These are phyloP conservation scores for Cicer cuneatum DNA, from an alignment of 306 rosid genomes.

Conservation along the genomic window DNA sequence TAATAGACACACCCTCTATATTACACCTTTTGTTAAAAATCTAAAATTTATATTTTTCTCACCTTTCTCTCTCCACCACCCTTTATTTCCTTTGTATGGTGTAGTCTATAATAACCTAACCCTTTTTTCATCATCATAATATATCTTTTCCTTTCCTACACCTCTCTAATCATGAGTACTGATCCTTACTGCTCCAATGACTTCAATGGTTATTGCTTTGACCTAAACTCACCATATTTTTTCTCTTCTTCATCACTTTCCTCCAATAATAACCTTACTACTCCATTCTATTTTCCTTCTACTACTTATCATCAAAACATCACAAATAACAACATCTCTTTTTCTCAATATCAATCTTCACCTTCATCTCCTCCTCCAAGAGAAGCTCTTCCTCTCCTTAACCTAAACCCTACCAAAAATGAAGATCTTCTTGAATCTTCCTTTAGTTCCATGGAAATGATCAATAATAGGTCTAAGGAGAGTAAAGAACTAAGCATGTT, in stretches of 20 bases:
- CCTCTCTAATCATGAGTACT: slow-evolving; percentile 60
- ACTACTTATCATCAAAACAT: slow-evolving; percentile 30
- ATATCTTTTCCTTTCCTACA: slow-evolving; percentile 12
- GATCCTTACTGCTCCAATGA: slow-evolving; percentile 61
- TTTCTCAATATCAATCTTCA: slow-evolving; percentile 39
- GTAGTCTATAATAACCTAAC: slow-evolving; percentile 51
- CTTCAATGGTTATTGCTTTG: slow-evolving; percentile 61
- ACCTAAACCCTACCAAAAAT: slow-evolving; percentile 56
- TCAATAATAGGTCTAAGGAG: slow-evolving; percentile 25
- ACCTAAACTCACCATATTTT: slow-evolving; percentile 55
- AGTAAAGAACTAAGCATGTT: slow-evolving; percentile 41
- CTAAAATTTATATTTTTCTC: slow-evolving; percentile 49
- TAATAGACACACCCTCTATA: no score
- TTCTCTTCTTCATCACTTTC: slow-evolving; percentile 53
- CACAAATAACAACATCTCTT: slow-evolving; percentile 34
- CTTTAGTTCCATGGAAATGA: slow-evolving; percentile 46
- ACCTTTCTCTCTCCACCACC: slow-evolving; percentile 46
- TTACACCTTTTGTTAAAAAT: slow-evolving; percentile 41
- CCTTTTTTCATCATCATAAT: slow-evolving; percentile 38
- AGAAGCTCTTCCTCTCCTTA: slow-evolving; percentile 80
- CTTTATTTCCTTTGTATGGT: slow-evolving; percentile 40
- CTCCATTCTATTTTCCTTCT: slow-evolving; percentile 48
- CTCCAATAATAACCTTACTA: slow-evolving; percentile 42
- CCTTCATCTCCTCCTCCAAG: slow-evolving; percentile 56
- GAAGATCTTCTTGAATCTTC: slow-evolving; percentile 51